phyloP scores from a whole-genome alignment of 331 rosid genomes.

The Saraca asoca region DNA sequence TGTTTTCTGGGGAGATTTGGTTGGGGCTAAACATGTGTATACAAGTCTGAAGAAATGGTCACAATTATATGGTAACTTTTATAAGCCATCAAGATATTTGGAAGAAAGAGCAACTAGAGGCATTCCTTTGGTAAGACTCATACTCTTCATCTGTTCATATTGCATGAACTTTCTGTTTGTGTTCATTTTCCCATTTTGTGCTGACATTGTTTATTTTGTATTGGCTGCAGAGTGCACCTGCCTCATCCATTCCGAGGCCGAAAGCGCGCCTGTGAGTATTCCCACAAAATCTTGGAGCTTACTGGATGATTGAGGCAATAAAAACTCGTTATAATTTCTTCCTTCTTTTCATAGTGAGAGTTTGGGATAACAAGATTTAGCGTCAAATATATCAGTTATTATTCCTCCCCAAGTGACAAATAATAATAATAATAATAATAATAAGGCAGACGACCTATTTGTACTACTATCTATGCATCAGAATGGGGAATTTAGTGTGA shows the following conservation, averaged over 20 bases:
- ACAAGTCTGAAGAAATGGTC: conserved; percentile 81
- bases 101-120: conserved; percentile 85
- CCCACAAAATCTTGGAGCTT: conserved; percentile 4
- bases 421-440: no score
- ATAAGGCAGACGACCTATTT: no score
- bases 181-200: background rate
- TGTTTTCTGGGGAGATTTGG: conserved; percentile 87
- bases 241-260: conserved; percentile 45
- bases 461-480: no score
- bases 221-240: conserved; percentile 72
- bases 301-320: conserved; percentile 20
- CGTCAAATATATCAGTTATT: no score
- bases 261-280: conserved; percentile 58
- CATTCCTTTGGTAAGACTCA: conserved; percentile 71
- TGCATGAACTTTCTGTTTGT: conserved; percentile 6
- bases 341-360: background rate
- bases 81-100: conserved; percentile 79
- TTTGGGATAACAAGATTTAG: no score
- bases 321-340: conserved; percentile 9
- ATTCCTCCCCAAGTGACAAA: no score
- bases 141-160: conserved; percentile 10
- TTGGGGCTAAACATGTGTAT: conserved; percentile 79
- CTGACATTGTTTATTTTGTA: conserved; percentile 11
- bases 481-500: no score
- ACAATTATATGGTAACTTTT: conserved; percentile 69